These are phyloP conservation scores for Aureobasidium sp. DNA, from an alignment of 2,329 filamentous ascomycete species.

Conservation along the genomic window DNA sequence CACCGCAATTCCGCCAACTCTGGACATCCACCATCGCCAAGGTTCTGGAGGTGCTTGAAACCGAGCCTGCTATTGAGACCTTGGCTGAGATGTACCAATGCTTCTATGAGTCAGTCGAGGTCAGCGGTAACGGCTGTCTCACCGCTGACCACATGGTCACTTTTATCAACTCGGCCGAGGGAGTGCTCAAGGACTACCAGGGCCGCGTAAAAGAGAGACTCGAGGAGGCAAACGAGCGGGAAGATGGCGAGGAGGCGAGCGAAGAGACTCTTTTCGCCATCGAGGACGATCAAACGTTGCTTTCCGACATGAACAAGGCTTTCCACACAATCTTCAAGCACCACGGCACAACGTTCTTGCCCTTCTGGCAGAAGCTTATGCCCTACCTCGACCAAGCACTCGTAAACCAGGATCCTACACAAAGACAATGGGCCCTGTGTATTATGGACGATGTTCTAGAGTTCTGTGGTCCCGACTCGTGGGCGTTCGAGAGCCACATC, in stretches of 20 bases:
- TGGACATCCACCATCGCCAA: constrained; percentile 85
- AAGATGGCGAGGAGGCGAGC: constrained; percentile 67
- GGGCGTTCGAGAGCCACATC: constrained; percentile 79
- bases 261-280: constrained; percentile 86
- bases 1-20: constrained; percentile 69
- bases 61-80: constrained; percentile 92
- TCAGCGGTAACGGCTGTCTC: constrained; percentile 79
- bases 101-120: constrained; percentile 97
- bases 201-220: constrained; percentile 72
- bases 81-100: constrained; percentile 99
- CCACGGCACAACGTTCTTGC: constrained; percentile 76
- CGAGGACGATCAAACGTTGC: constrained; percentile 91
- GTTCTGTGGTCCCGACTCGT: constrained; percentile 86
- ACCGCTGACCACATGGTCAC: constrained; percentile 70
- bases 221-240: constrained; percentile 77
- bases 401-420: constrained; percentile 72
- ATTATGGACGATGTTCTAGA: constrained; percentile 98
- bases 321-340: constrained; percentile 99
- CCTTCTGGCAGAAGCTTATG: constrained; percentile 79
- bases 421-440: constrained; percentile 97
- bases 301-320: constrained; percentile 99
- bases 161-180: constrained; percentile 81
- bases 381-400: constrained; percentile 82
- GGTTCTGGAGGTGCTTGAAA: constrained; percentile 84
- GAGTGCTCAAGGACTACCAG: constrained; percentile 87